These are phyloP conservation scores for Margaritispora aquatica DNA, from an alignment of 495 filamentous ascomycete genomes.

Conservation along the genomic window DNA sequence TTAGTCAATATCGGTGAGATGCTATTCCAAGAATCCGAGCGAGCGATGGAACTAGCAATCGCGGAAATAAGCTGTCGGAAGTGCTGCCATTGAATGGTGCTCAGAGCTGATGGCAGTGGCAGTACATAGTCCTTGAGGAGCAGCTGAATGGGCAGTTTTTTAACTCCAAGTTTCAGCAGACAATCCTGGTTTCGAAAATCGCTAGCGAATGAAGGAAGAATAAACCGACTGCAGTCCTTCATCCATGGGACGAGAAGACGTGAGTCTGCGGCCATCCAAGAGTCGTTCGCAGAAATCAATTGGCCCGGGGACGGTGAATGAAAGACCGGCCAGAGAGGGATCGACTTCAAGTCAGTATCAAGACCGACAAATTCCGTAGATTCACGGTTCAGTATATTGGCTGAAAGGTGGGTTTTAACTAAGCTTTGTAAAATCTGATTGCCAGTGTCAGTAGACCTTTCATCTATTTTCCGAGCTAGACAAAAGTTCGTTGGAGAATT, in stretches of 20 bases:
- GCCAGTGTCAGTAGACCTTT: neutral
- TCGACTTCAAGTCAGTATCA: slow-evolving; percentile 5
- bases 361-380: neutral
- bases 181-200: neutral
- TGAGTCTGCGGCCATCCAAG: slow-evolving; percentile 2
- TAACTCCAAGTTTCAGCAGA: slow-evolving; percentile 1
- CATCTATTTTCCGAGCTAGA: neutral
- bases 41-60: neutral
- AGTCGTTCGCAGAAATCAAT: slow-evolving; percentile 8
- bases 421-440: slow-evolving; percentile 6
- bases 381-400: slow-evolving; percentile 1
- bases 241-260: slow-evolving; percentile 16
- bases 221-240: slow-evolving; percentile 10
- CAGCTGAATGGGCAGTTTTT: neutral
- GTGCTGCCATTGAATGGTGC: neutral
- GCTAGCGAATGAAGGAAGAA: neutral
- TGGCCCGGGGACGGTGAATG: neutral
- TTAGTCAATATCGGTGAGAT: neutral
- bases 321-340: slow-evolving; percentile 14
- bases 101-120: slow-evolving; percentile 5
- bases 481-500: neutral
- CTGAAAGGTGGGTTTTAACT: neutral
- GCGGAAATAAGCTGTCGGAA: slow-evolving; percentile 5
- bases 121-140: slow-evolving; percentile 15
- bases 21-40: neutral